A percentile compares a stretch with the other conserved stretches of the same genome.
Conservation (phyloP, 139 green algal species). For the Desmodesmus armatus region DNA sequence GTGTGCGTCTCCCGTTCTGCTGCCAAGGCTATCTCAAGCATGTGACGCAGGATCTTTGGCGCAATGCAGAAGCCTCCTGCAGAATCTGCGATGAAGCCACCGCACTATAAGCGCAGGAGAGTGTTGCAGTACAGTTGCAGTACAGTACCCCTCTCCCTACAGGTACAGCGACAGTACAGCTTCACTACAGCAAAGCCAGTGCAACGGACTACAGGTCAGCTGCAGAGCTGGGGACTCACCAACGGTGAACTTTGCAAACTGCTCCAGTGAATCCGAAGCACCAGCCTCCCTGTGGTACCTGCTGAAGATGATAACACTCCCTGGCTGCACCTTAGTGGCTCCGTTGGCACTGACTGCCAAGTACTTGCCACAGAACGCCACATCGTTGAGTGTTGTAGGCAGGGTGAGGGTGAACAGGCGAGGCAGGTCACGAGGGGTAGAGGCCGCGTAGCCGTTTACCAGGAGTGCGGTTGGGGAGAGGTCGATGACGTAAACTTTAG, state of each 20-base stretch:
- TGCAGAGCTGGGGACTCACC: no score
- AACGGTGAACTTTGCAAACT: conserved; percentile 8
- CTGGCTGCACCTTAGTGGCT: not conserved
- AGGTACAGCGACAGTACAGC: no score
- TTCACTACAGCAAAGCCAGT: no score
- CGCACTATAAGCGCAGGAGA: no score
- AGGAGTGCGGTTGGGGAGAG: not conserved
- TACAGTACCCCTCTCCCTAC: no score
- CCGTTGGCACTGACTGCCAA: not conserved
- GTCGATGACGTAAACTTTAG: not conserved
- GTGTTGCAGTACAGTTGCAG: no score
- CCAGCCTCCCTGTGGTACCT: not conserved
- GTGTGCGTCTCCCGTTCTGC: no score
- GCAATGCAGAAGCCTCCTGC: no score
- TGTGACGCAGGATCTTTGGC: not conserved
- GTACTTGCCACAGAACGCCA: not conserved
- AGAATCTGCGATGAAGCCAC: no score
- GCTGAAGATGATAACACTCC: not conserved
- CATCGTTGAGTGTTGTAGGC: not conserved
- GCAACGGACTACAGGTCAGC: no score
- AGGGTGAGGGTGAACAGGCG: not conserved
- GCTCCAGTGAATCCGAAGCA: conserved; percentile 2
- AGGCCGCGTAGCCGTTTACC: not conserved
- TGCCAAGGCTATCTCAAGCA: no score
- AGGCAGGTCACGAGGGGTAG: not conserved